phyloP scores from a whole-genome alignment of 306 rosid genomes.

The Prunus armeniaca region DNA sequence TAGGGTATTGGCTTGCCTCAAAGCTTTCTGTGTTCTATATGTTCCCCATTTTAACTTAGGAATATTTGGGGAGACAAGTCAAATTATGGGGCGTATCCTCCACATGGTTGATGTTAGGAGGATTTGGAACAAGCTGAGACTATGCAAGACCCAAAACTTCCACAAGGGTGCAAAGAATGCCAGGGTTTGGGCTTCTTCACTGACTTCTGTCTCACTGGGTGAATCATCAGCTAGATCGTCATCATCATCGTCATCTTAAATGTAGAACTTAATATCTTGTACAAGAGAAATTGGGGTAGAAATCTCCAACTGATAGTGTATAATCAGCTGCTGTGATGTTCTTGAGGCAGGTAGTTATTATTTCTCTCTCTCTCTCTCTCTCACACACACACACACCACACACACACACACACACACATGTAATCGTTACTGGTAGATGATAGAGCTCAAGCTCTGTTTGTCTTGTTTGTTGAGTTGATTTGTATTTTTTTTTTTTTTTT shows the following conservation, averaged over 20 bases:
- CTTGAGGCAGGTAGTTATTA: conserved; percentile 21
- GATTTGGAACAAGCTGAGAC: conserved; percentile 65
- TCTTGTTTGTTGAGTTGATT: no score
- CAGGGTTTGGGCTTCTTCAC: conserved; percentile 75
- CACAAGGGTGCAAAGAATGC: conserved; percentile 66
- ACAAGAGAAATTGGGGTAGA: conserved; percentile 29
- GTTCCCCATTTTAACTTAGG: conserved; percentile 63
- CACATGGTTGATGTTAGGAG: conserved; percentile 58
- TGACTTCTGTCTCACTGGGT: conserved; percentile 68
- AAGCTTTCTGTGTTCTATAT: conserved; percentile 45
- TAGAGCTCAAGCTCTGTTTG: conserved; percentile 33
- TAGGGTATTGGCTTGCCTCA: conserved; percentile 28
- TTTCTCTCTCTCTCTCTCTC: background rate
- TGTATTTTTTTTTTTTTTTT: no score
- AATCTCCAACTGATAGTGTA: conserved; percentile 15
- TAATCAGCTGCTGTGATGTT: conserved; percentile 30
- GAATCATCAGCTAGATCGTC: conserved; percentile 42
- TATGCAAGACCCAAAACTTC: conserved; percentile 59
- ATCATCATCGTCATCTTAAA: conserved; percentile 15
- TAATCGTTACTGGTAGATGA: conserved; percentile 12
- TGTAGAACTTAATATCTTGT: conserved; percentile 28
- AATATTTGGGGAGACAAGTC: conserved; percentile 70
- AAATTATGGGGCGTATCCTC: conserved; percentile 49
- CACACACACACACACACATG: background rate
- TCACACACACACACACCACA: background rate